Evolutionary conservation across 1,284 basidiomycete species (phyloP).

Genomic region (Caloboletus firmus): DNA sequence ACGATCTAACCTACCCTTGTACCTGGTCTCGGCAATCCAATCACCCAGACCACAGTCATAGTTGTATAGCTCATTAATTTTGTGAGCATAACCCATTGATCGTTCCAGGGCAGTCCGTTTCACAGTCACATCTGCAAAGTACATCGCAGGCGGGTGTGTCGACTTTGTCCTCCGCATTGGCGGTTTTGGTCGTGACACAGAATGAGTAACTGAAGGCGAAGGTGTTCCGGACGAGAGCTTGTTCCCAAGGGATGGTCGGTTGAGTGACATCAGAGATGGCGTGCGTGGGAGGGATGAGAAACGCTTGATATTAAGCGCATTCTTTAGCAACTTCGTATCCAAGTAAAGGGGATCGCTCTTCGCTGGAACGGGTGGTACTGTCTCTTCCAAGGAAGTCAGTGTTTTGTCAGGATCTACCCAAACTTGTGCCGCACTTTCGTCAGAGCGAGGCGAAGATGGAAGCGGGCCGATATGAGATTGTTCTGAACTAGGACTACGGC

Average conservation of each 20-base stretch:
- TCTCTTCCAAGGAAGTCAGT: slow-evolving; percentile 18
- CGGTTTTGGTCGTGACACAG: slow-evolving; percentile 16
- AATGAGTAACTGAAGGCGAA: slow-evolving; percentile 36
- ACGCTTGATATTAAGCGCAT: slow-evolving; percentile 48
- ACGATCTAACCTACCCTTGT: slow-evolving; percentile 47
- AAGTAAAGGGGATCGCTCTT: slow-evolving; percentile 28
- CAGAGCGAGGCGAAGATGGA: slow-evolving; percentile 22
- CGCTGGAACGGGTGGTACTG: slow-evolving; percentile 35
- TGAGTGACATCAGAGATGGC: slow-evolving; percentile 45
- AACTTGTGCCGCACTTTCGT: slow-evolving; percentile 19
- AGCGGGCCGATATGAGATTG: slow-evolving; percentile 5
- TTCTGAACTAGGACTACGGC: slow-evolving; percentile 16
- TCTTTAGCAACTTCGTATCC: slow-evolving; percentile 29
- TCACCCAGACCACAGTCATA: slow-evolving; percentile 78
- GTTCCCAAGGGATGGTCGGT: slow-evolving; percentile 23
- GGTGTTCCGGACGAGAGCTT: slow-evolving; percentile 42
- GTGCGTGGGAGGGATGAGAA: slow-evolving; percentile 61
- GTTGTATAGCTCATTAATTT: slow-evolving; percentile 79
- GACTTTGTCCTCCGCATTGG: slow-evolving; percentile 44
- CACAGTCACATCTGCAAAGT: slow-evolving; percentile 64
- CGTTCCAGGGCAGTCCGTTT: slow-evolving; percentile 70
- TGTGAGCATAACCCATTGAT: slow-evolving; percentile 73
- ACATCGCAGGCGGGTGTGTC: slow-evolving; percentile 71
- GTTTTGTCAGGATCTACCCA: slow-evolving; percentile 25
- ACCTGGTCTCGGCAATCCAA: slow-evolving; percentile 65